Evolutionary conservation across 2,329 filamentous ascomycete genomes (phyloP), one percentile per base, ranked within the genome.

Genomic region (Hawksworthiomyces lignivorus): DNA sequence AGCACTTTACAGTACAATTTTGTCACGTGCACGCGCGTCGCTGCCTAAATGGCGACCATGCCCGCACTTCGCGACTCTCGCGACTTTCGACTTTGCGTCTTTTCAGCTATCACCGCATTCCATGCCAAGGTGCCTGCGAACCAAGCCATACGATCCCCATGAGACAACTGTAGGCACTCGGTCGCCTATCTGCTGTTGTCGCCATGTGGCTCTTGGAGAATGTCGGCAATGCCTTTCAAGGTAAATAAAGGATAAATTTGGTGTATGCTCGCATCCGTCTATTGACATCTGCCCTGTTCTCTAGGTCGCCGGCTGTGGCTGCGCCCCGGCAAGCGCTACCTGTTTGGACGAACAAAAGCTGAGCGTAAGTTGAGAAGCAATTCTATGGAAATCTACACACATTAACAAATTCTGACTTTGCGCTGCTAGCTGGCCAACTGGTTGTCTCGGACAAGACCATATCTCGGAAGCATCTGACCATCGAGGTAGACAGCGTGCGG

Each of bases 381-480:
- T 12, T 12, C 8, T 26, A 2, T 26, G 12, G 24, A 8, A 12
- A 17, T 11, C 9, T 12, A 7, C 11, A 20, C 4, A 19, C 17
- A 4, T 12, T 14, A 9, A n/a, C 18, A 12, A 18, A 9, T 12
- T 17, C 12, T 32, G 19, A 33, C 36, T 40, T 14, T 46, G 20
- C 44, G 1, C 43, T 17, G 17, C 6, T 50, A 85, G 82, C 76
- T 41, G 77, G 77, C 4, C 77, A 75, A 54, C 65, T 85, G 51
- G 79, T 75, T 19, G 84, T 95, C 51, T 76, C 82, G 6, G 76
- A 92, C 55, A 86, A 84, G 55, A 84, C 82, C 1, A 85, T 98
- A 36, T 98, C 92, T 24, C 75, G 90, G 43, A 87, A 92, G 56
- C 92, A 98, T 62, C 67, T 96, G 50, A 81, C 81, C 24, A 80